Conservation (phyloP, 176 grass and related monocot genomes). For the Triticum aestivum region DNA sequence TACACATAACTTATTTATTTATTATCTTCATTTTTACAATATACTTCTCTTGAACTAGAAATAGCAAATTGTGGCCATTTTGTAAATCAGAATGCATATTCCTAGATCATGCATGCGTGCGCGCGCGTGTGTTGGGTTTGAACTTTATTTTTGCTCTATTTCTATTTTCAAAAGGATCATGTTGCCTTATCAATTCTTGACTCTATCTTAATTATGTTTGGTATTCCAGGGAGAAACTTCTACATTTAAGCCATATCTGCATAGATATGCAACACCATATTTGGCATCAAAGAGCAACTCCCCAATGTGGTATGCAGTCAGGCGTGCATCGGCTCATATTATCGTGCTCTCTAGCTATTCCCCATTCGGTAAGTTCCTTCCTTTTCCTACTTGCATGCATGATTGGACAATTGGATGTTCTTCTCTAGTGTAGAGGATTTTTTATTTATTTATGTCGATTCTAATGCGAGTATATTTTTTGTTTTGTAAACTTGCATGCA, state of each 20-base stretch:
- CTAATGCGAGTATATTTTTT: background rate
- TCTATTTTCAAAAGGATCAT: background rate
- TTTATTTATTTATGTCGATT: background rate
- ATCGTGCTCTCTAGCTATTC: constrained; percentile 97
- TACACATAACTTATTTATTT: no score
- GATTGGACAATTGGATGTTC: no score
- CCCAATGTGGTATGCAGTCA: constrained; percentile 92
- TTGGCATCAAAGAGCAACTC: constrained; percentile 86
- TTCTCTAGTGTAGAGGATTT: background rate
- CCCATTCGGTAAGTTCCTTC: constrained; percentile 63
- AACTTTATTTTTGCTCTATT: background rate
- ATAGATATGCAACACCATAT: constrained; percentile 71
- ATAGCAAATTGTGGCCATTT: no score
- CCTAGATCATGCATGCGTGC: background rate
- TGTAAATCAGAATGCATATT: no score
- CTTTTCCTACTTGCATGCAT: background rate
- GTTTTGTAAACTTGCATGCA: constrained; percentile 22
- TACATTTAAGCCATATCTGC: constrained; percentile 74
- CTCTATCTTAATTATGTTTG: background rate
- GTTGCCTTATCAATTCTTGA: constrained; percentile 4
- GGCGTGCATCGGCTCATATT: constrained; percentile 88
- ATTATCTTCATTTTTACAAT: no score
- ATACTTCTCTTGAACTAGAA: background rate
- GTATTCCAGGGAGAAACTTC: constrained; percentile 67
- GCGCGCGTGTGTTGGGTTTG: background rate